Conservation (phyloP, 106 monocot species). For the Dendrobium catenatum region DNA sequence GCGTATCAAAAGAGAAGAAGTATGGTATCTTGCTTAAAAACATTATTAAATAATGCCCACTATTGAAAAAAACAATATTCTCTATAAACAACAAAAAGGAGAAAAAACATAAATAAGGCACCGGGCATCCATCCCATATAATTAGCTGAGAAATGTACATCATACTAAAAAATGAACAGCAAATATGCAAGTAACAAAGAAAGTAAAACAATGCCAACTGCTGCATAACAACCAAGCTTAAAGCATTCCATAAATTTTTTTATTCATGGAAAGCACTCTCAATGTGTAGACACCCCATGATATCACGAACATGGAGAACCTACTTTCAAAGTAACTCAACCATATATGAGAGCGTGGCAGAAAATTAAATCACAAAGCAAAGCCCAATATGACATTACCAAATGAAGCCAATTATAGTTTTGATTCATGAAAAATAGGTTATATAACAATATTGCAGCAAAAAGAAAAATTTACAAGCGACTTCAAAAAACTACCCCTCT, state of each 20-base stretch:
- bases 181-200: too few species aligned
- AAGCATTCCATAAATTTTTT: too few species aligned
- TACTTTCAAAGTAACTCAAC: not conserved
- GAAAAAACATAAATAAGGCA: not conserved
- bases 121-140: too few species aligned
- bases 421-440: not conserved
- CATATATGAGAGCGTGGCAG: not conserved
- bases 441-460: not conserved
- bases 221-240: too few species aligned
- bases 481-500: too few species aligned
- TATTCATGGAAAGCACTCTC: not conserved
- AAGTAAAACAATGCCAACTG: too few species aligned
- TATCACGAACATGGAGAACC: constrained; percentile 1
- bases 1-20: constrained; percentile 7
- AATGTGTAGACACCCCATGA: not conserved
- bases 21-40: not conserved
- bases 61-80: not conserved
- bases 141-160: too few species aligned
- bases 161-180: too few species aligned
- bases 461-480: too few species aligned
- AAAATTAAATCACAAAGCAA: not conserved
- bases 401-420: not conserved
- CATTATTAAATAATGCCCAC: not conserved
- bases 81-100: not conserved
- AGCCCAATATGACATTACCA: not conserved